Base-by-base conservation (phyloP, 306 rosid genomes). In the Begonia masoniana region DNA sequence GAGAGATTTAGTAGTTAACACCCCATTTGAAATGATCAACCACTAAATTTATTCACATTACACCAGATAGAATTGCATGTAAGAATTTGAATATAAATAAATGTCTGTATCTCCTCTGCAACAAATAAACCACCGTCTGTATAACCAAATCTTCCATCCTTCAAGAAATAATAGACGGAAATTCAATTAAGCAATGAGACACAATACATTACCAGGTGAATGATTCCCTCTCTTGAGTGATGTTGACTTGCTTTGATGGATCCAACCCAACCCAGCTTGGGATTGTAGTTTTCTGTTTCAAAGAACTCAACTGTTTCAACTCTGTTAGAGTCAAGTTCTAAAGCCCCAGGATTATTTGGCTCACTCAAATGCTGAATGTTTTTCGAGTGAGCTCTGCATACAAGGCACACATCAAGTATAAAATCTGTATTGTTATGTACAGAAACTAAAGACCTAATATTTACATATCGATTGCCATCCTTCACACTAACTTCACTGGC, bases 401-500 rank as follows among this genome's bases (percentile, higher is more conserved):
- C 73, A 47, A 91, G 88, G 68, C 92, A 76, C 50, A 91, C 48
- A 48, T 83, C 86, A 56, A 91, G 94, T 45, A 51, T 71, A 62
- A 81, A 74, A 69, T 81, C 77, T 26, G 96, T 85, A 66, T 65
- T 66, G 73, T 91, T 91, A 63, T 65, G 73, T 55, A 91, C 84
- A 10, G 96, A 85, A 67, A 83, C 99, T 58, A 91, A 78, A 59
- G 99, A 83, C 60, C 96, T 82, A 67, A 91, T 75, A 66, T 68
- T 81, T 62, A 91, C 96, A 64, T 78, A 83, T 83, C 88, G 78
- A 58, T 81, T 83, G 19, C 99, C 94, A 70, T 85, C 94, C 59
- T 73, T 68, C 65, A 91, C 82, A 56, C 78, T 76, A 23, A 85
- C 92, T 86, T 91, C 94, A 67, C 99, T 91, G 47, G 99, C 99